Evolutionary conservation across 2,329 filamentous ascomycete genomes (phyloP), one percentile per base, ranked within the genome.

Genomic region (Pseudocercospora pini-densiflorae): DNA sequence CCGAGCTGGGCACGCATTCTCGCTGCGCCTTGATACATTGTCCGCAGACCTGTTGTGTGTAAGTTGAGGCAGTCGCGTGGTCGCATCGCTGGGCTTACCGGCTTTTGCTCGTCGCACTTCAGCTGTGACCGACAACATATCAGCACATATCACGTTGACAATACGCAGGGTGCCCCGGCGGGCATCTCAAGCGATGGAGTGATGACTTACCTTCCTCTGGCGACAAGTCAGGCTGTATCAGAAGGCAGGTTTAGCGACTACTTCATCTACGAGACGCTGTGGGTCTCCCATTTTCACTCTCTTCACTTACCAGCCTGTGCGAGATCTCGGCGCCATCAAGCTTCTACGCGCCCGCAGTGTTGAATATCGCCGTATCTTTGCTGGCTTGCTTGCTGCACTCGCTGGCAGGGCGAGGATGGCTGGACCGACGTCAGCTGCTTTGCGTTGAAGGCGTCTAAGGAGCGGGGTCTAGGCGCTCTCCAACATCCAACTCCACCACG

Each of bases 11-110:
- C 54, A 86, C 80, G 76, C 88, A 90, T 77, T 87, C 83, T 71
- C 88, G 82, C 57, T 83, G 84, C 5, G 86, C 87, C 76, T 88
- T 88, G 73, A 80, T 80, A 76, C 88, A 90, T 76, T 89, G 87
- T 36, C 85, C 83, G 73, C 88, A 90, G 43, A 83, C 77, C 10
- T 87, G 88, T 69, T 86, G 77, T 88, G 90, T 80, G 89, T 89
- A 68, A 89, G 81, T 82, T 90, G 61, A 40, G 43, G 63, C 43
- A 65, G 36, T 45, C 60, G 49, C 54, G 63, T 43, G 16, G 40
- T 43, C 19, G 57, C 55, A 31, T 53, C 53, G 40, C 36, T 27
- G 47, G 27, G 10, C 24, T 2, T 27, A 21, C 19, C 23, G 47
- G 31, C 40, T 23, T 29, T 49, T 45, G 45, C 49, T 23, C 55